A percentile compares a stretch with the other conserved stretches of the same genome.
Conservation (phyloP, 1,284 basidiomycete genomes). For the Porogramme epimiltina region DNA sequence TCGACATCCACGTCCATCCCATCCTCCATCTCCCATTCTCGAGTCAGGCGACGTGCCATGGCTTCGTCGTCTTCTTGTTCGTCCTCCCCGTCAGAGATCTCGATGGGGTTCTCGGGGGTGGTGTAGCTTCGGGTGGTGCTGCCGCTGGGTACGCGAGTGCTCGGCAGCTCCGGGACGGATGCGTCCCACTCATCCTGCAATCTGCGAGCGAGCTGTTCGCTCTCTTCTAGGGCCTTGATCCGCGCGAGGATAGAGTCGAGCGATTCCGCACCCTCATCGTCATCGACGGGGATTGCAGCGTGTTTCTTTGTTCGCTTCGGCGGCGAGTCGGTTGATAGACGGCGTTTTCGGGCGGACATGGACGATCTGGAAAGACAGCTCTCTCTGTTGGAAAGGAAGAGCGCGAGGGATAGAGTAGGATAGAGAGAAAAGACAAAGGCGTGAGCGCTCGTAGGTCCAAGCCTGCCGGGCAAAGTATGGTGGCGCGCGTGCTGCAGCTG, state of each 20-base stretch:
- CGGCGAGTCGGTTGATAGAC: slow-evolving; percentile 4
- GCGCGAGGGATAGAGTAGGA: too few species aligned
- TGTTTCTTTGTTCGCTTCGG: slow-evolving; percentile 17
- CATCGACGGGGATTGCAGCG: slow-evolving; percentile 7
- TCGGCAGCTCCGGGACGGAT: slow-evolving; percentile 1
- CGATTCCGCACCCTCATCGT: slow-evolving; percentile 41
- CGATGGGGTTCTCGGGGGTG: slow-evolving; percentile 14
- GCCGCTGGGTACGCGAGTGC: background rate
- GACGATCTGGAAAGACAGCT: too few species aligned
- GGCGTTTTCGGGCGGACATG: slow-evolving; percentile 24
- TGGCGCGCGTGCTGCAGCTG: too few species aligned
- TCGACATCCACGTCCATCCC: slow-evolving; percentile 2
- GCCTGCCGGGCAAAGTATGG: too few species aligned
- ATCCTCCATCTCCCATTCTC: slow-evolving; percentile 37
- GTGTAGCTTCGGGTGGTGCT: background rate
- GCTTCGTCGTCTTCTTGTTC: slow-evolving; percentile 36
- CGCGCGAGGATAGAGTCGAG: slow-evolving; percentile 40
- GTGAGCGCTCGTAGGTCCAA: too few species aligned
- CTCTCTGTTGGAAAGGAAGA: too few species aligned
- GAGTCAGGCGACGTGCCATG: slow-evolving; percentile 41
- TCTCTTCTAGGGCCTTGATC: slow-evolving; percentile 46
- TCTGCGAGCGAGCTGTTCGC: slow-evolving; percentile 40
- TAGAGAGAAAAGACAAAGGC: too few species aligned
- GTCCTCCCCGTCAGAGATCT: slow-evolving; percentile 17
- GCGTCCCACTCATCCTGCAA: slow-evolving; percentile 35